phyloP scores from a whole-genome alignment of 306 rosid genomes.

The Citrullus mucosospermus region DNA sequence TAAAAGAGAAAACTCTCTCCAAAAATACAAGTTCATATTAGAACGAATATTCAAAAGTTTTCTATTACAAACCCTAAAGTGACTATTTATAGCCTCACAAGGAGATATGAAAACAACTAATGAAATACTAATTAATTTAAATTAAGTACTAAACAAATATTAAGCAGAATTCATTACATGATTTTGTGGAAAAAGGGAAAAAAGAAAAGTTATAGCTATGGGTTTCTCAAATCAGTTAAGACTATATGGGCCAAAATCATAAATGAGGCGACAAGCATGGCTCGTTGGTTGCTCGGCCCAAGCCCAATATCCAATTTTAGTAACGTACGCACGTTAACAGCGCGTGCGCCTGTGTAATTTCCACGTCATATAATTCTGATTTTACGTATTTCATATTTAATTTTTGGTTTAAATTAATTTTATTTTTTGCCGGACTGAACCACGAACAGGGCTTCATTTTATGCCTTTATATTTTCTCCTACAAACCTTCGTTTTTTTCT shows the following conservation, averaged over 20 bases:
- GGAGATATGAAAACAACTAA: no score
- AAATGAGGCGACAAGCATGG: background rate
- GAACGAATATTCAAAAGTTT: no score
- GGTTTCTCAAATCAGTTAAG: background rate
- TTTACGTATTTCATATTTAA: background rate
- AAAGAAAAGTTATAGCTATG: no score
- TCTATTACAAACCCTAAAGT: no score
- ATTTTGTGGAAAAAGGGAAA: no score
- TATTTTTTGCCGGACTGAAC: background rate
- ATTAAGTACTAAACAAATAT: no score
- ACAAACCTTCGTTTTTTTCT: background rate
- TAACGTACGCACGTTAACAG: constrained; percentile 9
- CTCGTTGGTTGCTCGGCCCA: background rate
- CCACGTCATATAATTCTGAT: constrained; percentile 2
- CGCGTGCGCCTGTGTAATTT: constrained; percentile 3
- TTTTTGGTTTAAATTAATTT: background rate
- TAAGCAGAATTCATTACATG: no score
- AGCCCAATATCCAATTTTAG: constrained; percentile 7
- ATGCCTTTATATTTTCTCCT: constrained; percentile 20
- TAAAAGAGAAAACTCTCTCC: no score
- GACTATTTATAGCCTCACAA: no score
- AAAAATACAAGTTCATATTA: no score
- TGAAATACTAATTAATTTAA: no score
- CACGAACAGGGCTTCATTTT: background rate
- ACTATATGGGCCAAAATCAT: background rate